These are phyloP conservation scores for Thermochaetoides thermophila DNA, from an alignment of 495 filamentous ascomycete species.

Conservation along the genomic window DNA sequence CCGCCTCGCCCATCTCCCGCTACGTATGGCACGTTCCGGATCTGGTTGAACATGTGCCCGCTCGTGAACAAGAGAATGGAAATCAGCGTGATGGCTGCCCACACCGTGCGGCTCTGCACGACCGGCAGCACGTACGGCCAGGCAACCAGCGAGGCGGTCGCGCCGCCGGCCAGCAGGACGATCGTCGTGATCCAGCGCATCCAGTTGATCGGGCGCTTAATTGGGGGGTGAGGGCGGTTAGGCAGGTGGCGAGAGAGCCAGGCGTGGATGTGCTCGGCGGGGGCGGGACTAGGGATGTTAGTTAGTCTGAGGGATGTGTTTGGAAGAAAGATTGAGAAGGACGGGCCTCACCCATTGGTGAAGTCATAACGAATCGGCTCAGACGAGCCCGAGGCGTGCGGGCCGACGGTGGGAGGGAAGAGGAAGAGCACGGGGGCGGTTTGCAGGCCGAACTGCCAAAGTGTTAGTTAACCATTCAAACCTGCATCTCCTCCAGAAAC, in stretches of 20 bases:
- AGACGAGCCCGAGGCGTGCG: conserved; percentile 52
- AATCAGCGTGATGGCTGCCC: conserved; percentile 83
- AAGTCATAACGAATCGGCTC: conserved; percentile 80
- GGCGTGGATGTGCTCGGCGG: conserved; percentile 59
- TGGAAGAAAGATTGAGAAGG: background rate
- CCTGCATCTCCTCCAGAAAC: too few species aligned
- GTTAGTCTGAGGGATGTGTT: background rate
- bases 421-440: conserved; percentile 81
- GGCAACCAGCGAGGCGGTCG: conserved; percentile 57
- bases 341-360: conserved; percentile 47
- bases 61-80: conserved; percentile 86
- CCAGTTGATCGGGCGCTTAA: conserved; percentile 81
- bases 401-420: conserved; percentile 80
- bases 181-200: conserved; percentile 51
- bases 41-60: conserved; percentile 99
- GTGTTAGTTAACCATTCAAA: too few species aligned
- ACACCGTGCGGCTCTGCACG: conserved; percentile 79
- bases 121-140: conserved; percentile 75
- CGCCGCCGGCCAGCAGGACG: conserved; percentile 48
- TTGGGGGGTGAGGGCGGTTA: conserved; percentile 52
- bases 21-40: conserved; percentile 92
- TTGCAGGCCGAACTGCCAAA: conserved; percentile 79
- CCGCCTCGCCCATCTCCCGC: conserved; percentile 73
- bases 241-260: conserved; percentile 72
- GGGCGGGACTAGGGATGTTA: conserved; percentile 27